These are phyloP conservation scores for Pilasporangium apinafurcum DNA, from an alignment of 352 stramenopile species.

Conservation along the genomic window DNA sequence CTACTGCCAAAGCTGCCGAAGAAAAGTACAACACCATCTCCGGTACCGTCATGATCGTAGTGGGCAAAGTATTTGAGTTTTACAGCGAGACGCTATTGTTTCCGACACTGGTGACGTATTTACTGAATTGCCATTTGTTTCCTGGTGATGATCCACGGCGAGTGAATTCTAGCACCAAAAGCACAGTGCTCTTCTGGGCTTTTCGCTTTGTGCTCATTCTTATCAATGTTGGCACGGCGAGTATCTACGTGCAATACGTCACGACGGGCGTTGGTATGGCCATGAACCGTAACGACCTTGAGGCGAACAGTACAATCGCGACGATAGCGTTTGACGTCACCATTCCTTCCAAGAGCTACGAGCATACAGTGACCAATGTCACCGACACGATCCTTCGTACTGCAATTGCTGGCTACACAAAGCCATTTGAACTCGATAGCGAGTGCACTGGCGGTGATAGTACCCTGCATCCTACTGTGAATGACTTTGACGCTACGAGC, in stretches of 20 bases:
- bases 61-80: constrained; percentile 11
- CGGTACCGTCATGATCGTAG: constrained; percentile 9
- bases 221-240: constrained; percentile 14
- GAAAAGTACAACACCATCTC: constrained; percentile 10
- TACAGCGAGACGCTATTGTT: constrained; percentile 17
- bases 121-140: constrained; percentile 16
- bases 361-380: not conserved
- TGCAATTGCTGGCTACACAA: constrained; percentile 9
- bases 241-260: constrained; percentile 12
- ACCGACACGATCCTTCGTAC: constrained; percentile 12
- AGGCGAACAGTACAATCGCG: no score
- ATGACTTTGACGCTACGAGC: constrained; percentile 9
- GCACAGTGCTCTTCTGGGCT: constrained; percentile 9
- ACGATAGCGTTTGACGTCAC: no score
- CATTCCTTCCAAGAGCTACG: no score
- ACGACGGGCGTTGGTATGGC: constrained; percentile 5
- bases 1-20: constrained; percentile 3
- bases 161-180: constrained; percentile 10
- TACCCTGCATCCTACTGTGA: not conserved
- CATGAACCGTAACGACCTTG: constrained; percentile 4
- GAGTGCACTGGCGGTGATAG: constrained; percentile 3
- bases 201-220: constrained; percentile 13
- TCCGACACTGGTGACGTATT: constrained; percentile 12
- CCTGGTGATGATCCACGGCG: constrained; percentile 15
- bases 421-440: constrained; percentile 6